Conservation (phyloP, 2,329 filamentous ascomycete genomes). For the Macrophomina pseudophaseolina region DNA sequence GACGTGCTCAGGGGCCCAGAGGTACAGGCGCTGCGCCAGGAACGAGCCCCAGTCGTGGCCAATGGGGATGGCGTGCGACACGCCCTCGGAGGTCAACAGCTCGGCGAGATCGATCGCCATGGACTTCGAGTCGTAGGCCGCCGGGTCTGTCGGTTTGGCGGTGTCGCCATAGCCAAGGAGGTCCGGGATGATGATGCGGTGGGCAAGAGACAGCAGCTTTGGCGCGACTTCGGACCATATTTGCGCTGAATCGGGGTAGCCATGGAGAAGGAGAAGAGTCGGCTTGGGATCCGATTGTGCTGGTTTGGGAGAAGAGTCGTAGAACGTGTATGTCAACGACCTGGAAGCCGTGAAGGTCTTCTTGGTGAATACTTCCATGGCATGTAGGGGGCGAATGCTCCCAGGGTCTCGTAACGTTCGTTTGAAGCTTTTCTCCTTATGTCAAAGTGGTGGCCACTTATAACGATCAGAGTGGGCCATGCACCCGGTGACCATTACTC, state of each 20-base stretch:
- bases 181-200: constrained; percentile 44
- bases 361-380: constrained; percentile 22
- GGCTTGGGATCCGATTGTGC: not conserved
- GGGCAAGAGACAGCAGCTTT: constrained; percentile 42
- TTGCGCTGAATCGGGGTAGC: constrained; percentile 52
- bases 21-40: constrained; percentile 49
- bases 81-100: constrained; percentile 32
- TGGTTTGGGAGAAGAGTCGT: constrained; percentile 2
- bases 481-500: too few species aligned
- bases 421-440: not conserved
- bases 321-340: constrained; percentile 27
- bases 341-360: constrained; percentile 24
- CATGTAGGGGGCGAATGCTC: not conserved
- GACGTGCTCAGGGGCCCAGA: constrained; percentile 48
- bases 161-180: constrained; percentile 42
- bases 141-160: constrained; percentile 31
- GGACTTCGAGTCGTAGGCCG: constrained; percentile 21
- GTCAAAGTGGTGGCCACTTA: not conserved
- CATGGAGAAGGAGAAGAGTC: constrained; percentile 48
- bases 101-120: constrained; percentile 26
- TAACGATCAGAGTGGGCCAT: too few species aligned
- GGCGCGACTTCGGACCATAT: constrained; percentile 51
- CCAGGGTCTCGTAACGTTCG: too few species aligned
- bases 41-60: constrained; percentile 58
- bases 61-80: constrained; percentile 42